phyloP scores from a whole-genome alignment of 2,329 filamentous ascomycete species.

The Epichloe aotearoae region DNA sequence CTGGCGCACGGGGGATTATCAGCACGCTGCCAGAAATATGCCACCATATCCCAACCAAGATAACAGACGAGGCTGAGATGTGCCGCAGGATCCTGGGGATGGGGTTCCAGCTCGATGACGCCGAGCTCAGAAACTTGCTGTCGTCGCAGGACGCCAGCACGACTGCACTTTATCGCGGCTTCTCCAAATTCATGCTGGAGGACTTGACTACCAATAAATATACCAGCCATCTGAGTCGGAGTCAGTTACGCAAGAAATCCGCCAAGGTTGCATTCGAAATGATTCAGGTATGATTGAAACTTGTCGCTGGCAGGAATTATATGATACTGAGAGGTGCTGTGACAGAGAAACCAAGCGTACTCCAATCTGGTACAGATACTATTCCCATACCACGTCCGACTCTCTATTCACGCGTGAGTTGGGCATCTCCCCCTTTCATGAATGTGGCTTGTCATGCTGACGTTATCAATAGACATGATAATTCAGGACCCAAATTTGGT shows the following conservation, averaged over 20 bases:
- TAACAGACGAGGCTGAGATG: slow-evolving; percentile 16
- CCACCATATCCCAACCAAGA: slow-evolving; percentile 16
- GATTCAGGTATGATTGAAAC: slow-evolving; percentile 13
- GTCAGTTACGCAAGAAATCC: slow-evolving; percentile 17
- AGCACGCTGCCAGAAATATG: slow-evolving; percentile 27
- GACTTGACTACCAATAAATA: slow-evolving; percentile 16
- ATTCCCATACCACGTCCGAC: slow-evolving; percentile 30
- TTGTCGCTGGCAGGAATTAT: too few relatives aligned
- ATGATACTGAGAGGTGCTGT: neutral
- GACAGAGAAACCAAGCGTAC: slow-evolving; percentile 30
- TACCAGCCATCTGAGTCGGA: slow-evolving; percentile 14
- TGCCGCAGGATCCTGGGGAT: slow-evolving; percentile 21
- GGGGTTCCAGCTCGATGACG: slow-evolving; percentile 21
- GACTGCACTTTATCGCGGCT: slow-evolving; percentile 44
- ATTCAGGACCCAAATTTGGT: slow-evolving; percentile 28
- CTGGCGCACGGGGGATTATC: slow-evolving; percentile 8
- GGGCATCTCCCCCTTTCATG: neutral
- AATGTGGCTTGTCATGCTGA: neutral
- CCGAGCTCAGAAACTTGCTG: slow-evolving; percentile 13
- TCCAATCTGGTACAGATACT: slow-evolving; percentile 33
- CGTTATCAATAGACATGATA: slow-evolving; percentile 16
- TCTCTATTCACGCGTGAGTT: slow-evolving; percentile 32
- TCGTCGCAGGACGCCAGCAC: slow-evolving; percentile 17
- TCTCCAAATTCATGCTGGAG: slow-evolving; percentile 42
- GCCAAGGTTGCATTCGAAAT: slow-evolving; percentile 20